Evolutionary conservation across 257 asterid genomes (phyloP), one percentile per base, ranked within the genome.

Genomic region (Solanum sitiens): DNA sequence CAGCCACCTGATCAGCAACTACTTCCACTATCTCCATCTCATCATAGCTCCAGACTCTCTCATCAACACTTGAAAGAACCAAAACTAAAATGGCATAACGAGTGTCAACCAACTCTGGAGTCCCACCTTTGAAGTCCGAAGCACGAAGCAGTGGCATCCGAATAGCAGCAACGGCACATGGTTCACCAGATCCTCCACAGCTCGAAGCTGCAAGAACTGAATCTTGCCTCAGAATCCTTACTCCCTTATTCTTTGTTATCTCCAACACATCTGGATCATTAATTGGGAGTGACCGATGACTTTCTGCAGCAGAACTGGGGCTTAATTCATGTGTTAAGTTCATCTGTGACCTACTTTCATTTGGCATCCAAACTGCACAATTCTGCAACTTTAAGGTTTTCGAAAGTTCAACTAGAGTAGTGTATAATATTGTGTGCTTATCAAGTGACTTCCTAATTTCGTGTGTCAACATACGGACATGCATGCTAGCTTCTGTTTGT

Each of bases 291-390:
- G 88, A 59, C 27, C 79, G 87, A 53, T 32, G 84, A 83, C 65
- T 47, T 56, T 47, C 91, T 45, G 87, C 88, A 14, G 89, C 87
- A 47, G 90, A 83, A 86, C 89, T 70, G 35, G 83, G 89, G 87
- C 87, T 90, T 71, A 91, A 39, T 90, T 91, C 91, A 83, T 91
- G 93, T 35, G 93, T 91, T 86, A 91, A 89, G 59, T 91, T 86
- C 92, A 91, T 89, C 82, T 87, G 89, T 44, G 91, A 86, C 83
- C 90, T 89, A 39, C 88, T 88, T 83, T 77, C 88, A 84, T 88
- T 91, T 18, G 93, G 93, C 93, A 91, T 91, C 93, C 93, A 91
- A 84, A 91, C 93, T 16, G 91, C 92, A 89, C 93, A 91, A 85
- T 90, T 91, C 86, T 91, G 92, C 72, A 91, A 90, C 87, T 91